Evolutionary conservation across 2,329 filamentous ascomycete species (phyloP).

Genomic region (Septoria petroselini): DNA sequence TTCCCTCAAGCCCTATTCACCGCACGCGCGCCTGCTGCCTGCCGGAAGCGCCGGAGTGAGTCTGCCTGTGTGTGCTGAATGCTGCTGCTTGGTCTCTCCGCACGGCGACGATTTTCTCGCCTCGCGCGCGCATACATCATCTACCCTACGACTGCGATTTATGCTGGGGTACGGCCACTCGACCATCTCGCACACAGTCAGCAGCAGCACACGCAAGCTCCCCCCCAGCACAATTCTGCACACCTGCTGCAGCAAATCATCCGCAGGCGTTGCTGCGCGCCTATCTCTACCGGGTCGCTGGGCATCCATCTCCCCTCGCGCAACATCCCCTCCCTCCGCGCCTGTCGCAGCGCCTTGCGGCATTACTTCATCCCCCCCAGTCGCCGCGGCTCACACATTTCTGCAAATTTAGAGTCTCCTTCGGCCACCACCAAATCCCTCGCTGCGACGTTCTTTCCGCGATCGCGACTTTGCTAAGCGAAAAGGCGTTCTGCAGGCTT

Average conservation of each 20-base stretch:
- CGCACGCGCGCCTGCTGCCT: too few relatives aligned
- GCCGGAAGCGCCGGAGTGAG: too few relatives aligned
- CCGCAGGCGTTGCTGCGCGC: not conserved
- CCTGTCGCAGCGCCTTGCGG: conserved; percentile 17
- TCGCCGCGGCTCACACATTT: conserved; percentile 23
- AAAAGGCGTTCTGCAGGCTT: conserved; percentile 16
- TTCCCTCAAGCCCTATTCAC: too few relatives aligned
- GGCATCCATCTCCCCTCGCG: conserved; percentile 8
- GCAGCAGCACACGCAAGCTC: not conserved
- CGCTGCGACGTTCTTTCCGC: conserved; percentile 22
- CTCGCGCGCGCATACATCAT: too few relatives aligned
- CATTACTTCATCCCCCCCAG: conserved; percentile 16
- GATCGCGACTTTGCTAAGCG: conserved; percentile 15
- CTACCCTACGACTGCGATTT: too few relatives aligned
- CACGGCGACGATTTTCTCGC: too few relatives aligned
- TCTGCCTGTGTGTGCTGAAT: too few relatives aligned
- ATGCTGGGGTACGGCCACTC: not conserved
- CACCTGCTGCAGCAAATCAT: conserved; percentile 1
- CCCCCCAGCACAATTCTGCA: conserved; percentile 2
- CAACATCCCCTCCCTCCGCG: conserved; percentile 12
- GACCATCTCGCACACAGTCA: not conserved
- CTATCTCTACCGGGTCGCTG: conserved; percentile 8
- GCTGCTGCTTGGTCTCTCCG: too few relatives aligned
- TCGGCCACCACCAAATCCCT: conserved; percentile 15
- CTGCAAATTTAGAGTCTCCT: conserved; percentile 26